Conservation (phyloP, 2,329 filamentous ascomycete species). For the Penicillium griseofulvum region DNA sequence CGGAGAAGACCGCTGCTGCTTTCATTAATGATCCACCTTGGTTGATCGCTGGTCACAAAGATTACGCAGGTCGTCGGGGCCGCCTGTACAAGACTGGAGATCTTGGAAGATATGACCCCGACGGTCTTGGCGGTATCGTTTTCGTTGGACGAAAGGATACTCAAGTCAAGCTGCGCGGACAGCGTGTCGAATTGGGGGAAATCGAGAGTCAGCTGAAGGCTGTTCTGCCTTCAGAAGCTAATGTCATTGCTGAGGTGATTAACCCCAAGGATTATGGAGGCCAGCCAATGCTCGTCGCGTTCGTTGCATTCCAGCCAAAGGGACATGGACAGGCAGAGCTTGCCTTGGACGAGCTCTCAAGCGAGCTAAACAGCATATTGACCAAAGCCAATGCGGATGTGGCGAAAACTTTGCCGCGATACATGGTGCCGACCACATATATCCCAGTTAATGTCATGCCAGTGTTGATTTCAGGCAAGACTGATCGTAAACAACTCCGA, state of each 20-base stretch:
- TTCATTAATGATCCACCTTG: constrained; percentile 42
- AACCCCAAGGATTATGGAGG: constrained; percentile 26
- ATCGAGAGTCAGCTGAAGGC: constrained; percentile 38
- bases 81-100: constrained; percentile 45
- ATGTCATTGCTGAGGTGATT: constrained; percentile 52
- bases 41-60: constrained; percentile 30
- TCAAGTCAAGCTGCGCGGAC: constrained; percentile 44
- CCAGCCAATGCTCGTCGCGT: constrained; percentile 33
- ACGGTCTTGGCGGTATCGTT: constrained; percentile 38
- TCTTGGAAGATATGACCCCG: constrained; percentile 37
- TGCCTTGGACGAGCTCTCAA: constrained; percentile 11
- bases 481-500: constrained; percentile 40
- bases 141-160: constrained; percentile 42
- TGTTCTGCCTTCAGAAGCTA: constrained; percentile 30
- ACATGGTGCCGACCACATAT: constrained; percentile 42
- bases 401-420: constrained; percentile 29
- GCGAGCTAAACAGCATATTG: constrained; percentile 18
- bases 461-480: constrained; percentile 46
- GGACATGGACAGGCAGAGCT: constrained; percentile 18
- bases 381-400: constrained; percentile 25
- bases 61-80: constrained; percentile 27
- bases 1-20: constrained; percentile 33
- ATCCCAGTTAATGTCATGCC: constrained; percentile 46
- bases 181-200: constrained; percentile 45
- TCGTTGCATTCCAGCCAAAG: constrained; percentile 29